Percentiles rank a stretch among this genome's conserved stretches.
Conservation (phyloP, 1,284 basidiomycete species). For the Schizophyllum commune region DNA sequence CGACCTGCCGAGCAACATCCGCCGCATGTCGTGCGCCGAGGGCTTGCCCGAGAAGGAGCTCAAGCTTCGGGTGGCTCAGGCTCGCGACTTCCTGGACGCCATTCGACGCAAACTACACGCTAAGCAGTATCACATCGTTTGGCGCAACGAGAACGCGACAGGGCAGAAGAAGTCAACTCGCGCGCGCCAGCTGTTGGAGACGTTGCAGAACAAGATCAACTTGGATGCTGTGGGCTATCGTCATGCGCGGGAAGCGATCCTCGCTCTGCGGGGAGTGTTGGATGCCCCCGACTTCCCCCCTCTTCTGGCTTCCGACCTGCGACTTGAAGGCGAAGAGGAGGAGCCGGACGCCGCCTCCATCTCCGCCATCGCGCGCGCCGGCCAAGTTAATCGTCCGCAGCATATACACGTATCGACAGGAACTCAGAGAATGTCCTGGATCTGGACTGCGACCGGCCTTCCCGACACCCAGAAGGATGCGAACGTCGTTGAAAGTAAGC, state of each 20-base stretch:
- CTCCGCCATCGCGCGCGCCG: no score
- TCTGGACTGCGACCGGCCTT: background rate
- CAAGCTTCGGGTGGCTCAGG: background rate
- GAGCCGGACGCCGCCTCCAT: no score
- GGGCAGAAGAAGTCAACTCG: constrained; percentile 6
- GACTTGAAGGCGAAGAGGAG: no score
- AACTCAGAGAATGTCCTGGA: constrained; percentile 5
- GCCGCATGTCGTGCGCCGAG: background rate
- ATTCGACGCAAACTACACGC: constrained; percentile 9
- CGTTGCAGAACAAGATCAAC: no score
- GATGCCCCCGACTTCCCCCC: no score
- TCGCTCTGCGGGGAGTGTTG: no score
- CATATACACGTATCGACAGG: no score
- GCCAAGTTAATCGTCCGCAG: no score
- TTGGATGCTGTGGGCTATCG: no score
- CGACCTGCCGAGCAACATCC: background rate
- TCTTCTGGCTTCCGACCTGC: no score
- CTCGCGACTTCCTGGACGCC: background rate
- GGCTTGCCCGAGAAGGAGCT: constrained; percentile 5
- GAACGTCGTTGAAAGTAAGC: no score
- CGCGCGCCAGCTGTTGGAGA: constrained; percentile 2
- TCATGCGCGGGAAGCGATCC: no score
- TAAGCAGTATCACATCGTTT: constrained; percentile 8
- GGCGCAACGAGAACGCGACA: constrained; percentile 7
- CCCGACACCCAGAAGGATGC: background rate